Base-by-base conservation (phyloP, 345 rosid genomes). In the Salix purpurea region DNA sequence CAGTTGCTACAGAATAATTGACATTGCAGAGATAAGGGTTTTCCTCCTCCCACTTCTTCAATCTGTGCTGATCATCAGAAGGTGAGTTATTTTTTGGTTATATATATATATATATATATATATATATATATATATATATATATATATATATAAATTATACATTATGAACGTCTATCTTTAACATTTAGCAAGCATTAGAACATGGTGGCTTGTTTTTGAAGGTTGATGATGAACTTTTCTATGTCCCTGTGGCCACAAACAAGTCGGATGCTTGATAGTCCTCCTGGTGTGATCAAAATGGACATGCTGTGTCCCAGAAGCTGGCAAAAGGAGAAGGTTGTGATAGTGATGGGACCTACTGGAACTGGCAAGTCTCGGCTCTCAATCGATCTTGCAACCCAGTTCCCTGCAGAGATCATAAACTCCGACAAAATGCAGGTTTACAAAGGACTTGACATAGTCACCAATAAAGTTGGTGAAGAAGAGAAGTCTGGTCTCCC, bases 281-380 rank as follows among this genome's bases (percentile, higher is more conserved):
- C 85, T 1, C 69, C 83, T 0, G 62, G 32, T 7, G 12, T 11
- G 30, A 34, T 62, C 30, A 62, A 26, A 62, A 62, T 26, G 66
- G 66, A 62, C 66, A 62, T 26, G 26, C 66, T 12, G 1, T 13
- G 36, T 24, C 66, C 66, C 15, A 62, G 66, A 28, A 75, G 74
- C 64, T 69, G 84, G 80, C 86, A 79, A 50, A 88, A 84, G 74
- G 89, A 90, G n/a, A 94, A 91, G 88, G 85, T 90, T 32, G 82
- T 94, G 68, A 80, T 91, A 72, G 67, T 91, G 66, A 68, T 91
- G 88, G 98, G 98, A 36, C 92, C 90, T 9, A 94, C 98, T 0
- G 98, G 97, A 23, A 78, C 92, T 0, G 97, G 98, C 23, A 94
- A 94, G 72, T 92, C 98, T 14, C 83, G 90, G 2, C 95, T 94